A percentile compares a stretch with the other conserved stretches of the same genome.
Conservation (phyloP, 2,329 filamentous ascomycete genomes). For the Nannizziopsis barbatae region DNA sequence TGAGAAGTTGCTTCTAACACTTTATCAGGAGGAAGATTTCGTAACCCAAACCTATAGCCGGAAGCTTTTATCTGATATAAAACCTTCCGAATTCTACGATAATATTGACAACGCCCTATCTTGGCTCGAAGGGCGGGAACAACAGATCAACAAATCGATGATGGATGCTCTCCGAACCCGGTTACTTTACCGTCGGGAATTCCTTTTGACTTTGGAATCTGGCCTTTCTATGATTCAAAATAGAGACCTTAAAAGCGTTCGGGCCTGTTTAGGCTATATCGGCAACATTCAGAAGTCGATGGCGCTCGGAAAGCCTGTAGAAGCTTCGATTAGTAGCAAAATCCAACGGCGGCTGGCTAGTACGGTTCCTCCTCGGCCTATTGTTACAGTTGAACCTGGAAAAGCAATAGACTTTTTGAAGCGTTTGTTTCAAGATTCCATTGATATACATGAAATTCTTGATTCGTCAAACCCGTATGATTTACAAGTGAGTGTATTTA, state of each 20-base stretch:
- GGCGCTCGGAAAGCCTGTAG: constrained; percentile 51
- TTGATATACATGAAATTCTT: constrained; percentile 56
- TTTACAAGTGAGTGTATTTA: constrained; percentile 47
- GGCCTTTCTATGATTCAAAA: constrained; percentile 25
- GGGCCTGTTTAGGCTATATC: constrained; percentile 36
- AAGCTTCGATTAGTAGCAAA: constrained; percentile 77
- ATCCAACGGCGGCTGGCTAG: constrained; percentile 85
- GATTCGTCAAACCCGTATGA: constrained; percentile 58
- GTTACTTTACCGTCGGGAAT: constrained; percentile 52
- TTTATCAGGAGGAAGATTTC: constrained; percentile 77
- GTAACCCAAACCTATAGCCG: constrained; percentile 83
- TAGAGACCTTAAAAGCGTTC: constrained; percentile 23
- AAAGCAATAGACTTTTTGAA: constrained; percentile 60
- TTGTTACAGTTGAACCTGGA: constrained; percentile 63
- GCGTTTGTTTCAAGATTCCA: constrained; percentile 59
- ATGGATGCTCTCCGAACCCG: constrained; percentile 51
- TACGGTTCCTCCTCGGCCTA: constrained; percentile 83
- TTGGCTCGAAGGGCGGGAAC: constrained; percentile 35
- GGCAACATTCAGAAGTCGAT: constrained; percentile 50
- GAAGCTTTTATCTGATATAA: constrained; percentile 56
- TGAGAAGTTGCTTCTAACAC: constrained; percentile 3
- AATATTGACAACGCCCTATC: constrained; percentile 46
- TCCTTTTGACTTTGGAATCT: constrained; percentile 33
- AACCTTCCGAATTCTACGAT: constrained; percentile 45
- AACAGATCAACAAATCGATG: constrained; percentile 27